A percentile compares a stretch with the other conserved stretches of the same genome.
phyloP scores from a whole-genome alignment of 192 early-diverging fungal species.

The Coemansia umbellata region DNA sequence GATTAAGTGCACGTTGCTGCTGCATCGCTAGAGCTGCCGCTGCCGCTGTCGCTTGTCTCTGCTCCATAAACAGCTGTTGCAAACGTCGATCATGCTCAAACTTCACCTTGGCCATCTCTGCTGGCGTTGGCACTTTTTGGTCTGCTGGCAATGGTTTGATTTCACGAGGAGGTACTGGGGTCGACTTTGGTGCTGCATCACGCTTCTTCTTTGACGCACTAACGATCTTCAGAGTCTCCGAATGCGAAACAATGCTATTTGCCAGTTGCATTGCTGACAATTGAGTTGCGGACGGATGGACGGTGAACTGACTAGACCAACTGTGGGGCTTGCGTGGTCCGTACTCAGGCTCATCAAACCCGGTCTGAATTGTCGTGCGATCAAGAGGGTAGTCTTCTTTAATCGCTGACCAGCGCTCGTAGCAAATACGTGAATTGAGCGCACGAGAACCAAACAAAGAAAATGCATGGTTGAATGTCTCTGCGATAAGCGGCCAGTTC shows the following conservation, averaged over 20 bases:
- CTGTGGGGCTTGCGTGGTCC: conserved; percentile 19
- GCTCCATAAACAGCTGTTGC: conserved; percentile 41
- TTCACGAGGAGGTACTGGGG: conserved; percentile 35
- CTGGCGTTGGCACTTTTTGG: conserved; percentile 42
- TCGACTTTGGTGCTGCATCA: conserved; percentile 19
- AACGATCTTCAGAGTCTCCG: conserved; percentile 22
- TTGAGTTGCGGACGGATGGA: conserved; percentile 13
- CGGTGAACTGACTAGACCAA: conserved; percentile 24
- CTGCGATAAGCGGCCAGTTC: conserved; percentile 44
- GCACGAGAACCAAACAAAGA: conserved; percentile 33
- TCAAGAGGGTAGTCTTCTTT: conserved; percentile 42
- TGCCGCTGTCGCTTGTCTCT: conserved; percentile 39
- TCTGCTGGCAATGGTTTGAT: conserved; percentile 30
- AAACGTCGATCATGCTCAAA: conserved; percentile 37
- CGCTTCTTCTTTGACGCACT: conserved; percentile 41
- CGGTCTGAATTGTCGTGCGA: conserved; percentile 31
- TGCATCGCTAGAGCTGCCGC: conserved; percentile 37
- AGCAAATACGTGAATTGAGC: conserved; percentile 28
- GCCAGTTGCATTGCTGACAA: conserved; percentile 44
- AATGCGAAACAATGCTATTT: conserved; percentile 26
- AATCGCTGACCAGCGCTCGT: conserved; percentile 40
- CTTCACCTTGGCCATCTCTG: conserved; percentile 39
- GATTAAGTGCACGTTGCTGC: conserved; percentile 18
- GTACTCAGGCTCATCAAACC: conserved; percentile 45
- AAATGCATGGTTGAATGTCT: conserved; percentile 39